Evolutionary conservation across 768 basidiomycete species (phyloP), one percentile per base, ranked within the genome.

Genomic region (Exsudoporus frostii): DNA sequence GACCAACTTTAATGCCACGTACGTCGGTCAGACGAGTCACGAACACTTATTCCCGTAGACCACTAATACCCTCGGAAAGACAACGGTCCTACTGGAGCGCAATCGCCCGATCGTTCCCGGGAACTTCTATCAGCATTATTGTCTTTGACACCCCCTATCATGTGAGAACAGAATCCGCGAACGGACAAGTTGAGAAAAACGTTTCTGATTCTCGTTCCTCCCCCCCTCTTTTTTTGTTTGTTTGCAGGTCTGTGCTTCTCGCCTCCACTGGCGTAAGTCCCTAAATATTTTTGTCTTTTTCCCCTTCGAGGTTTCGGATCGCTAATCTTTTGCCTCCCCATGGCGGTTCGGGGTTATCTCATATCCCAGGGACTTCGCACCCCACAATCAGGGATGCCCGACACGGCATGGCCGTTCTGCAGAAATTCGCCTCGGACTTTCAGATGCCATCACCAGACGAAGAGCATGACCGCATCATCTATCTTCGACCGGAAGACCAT

Each of bases 111-210:
- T 79, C 81, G 60, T 85, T 83, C 64, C 82, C 84, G 48, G 79
- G 77, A 53, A 84, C 80, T 46, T 69, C 72, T 48, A 73, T 86
- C 54, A 89, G 86, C 81, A 79, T 86, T 70, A 79, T 92, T 71
- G 83, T 87, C 57, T 89, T 90, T 59, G 84, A 90, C 65, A 87
- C 82, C 5, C 85, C 86, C 54, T 85, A 86, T 70, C 78, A 87
- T 71, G 88, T 89, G 61, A 74, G 78, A 61, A 55, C 55, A 50
- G 57, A 36, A 34, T 22, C 42, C 45, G 44, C 48, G 19, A 19
- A 29, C 24, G 22, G 39, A 29, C 50, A 41, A 33, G 30, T 44
- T 44, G 42, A 36, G 34, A 55, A 42, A n/a, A 54, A 51, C 36
- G 45, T 45, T 53, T 30, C 58, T 62, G 48, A 59, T 37, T 17